phyloP scores from a whole-genome alignment of 1,284 basidiomycete genomes.

The Moniliella sp. region DNA sequence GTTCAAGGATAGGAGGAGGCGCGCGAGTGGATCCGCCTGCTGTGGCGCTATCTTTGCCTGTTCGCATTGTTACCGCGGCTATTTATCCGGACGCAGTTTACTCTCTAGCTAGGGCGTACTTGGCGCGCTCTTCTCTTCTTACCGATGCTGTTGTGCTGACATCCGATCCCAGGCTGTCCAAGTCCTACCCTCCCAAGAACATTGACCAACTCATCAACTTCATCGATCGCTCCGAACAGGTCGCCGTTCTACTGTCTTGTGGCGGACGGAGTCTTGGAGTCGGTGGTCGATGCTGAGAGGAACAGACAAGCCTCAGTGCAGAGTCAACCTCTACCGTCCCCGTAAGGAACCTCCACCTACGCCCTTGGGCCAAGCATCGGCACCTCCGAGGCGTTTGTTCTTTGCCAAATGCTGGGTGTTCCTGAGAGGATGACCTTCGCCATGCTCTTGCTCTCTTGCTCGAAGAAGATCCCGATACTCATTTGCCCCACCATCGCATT shows the following conservation, averaged over 20 bases:
- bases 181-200: conserved; percentile 7
- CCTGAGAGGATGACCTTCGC: conserved; percentile 2
- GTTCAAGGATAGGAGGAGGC: conserved; percentile 10
- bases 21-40: conserved; percentile 8
- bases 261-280: conserved; percentile 8
- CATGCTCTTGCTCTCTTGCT: conserved; percentile 2
- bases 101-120: conserved; percentile 3
- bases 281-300: conserved; percentile 4
- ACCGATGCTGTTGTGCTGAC: not conserved
- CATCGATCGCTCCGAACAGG: conserved; percentile 11
- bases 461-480: conserved; percentile 2
- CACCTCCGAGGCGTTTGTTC: not conserved
- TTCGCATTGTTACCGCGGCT: conserved; percentile 15
- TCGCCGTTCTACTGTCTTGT: too few relatives aligned
- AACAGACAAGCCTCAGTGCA: conserved; percentile 2
- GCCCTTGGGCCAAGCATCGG: too few relatives aligned
- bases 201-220: conserved; percentile 12
- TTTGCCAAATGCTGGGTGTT: not conserved
- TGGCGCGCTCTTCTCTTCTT: not conserved
- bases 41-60: conserved; percentile 10
- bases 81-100: conserved; percentile 8
- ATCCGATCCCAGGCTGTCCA: conserved; percentile 3
- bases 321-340: too few relatives aligned
- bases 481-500: too few relatives aligned
- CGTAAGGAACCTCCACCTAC: too few relatives aligned